Evolutionary conservation across 768 basidiomycete species (phyloP).

Genomic region (Rhodosporidiobolus odoratus): DNA sequence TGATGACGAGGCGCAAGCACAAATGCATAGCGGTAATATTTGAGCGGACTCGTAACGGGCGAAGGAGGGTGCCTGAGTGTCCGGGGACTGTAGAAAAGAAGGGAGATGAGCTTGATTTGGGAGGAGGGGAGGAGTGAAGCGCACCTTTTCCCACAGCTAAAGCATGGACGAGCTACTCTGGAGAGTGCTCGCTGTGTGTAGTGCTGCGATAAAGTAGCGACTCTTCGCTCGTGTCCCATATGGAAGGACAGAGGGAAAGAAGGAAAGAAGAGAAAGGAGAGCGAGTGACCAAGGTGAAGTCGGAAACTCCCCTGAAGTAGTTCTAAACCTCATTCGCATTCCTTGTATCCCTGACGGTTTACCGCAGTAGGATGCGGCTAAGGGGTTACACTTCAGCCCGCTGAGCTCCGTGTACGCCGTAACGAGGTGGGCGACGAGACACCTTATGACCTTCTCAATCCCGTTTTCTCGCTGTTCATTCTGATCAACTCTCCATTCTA

Average conservation of each 20-base stretch:
- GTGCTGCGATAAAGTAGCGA: constrained; percentile 6
- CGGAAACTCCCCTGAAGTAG: too few species aligned
- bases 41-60: constrained; percentile 1
- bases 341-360: too few species aligned
- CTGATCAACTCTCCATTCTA: too few species aligned
- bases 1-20: neutral
- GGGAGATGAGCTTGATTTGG: neutral
- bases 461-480: too few species aligned
- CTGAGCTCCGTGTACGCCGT: too few species aligned
- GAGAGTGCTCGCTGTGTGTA: neutral
- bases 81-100: constrained; percentile 6
- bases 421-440: too few species aligned
- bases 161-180: neutral
- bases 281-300: too few species aligned
- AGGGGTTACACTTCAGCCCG: too few species aligned
- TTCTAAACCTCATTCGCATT: too few species aligned
- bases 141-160: constrained; percentile 36
- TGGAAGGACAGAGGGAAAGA: neutral
- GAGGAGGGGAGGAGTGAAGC: neutral
- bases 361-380: too few species aligned
- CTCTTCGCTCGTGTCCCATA: neutral
- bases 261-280: neutral
- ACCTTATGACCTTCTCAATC: too few species aligned
- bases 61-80: neutral
- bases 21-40: neutral